Evolutionary conservation across 2,329 filamentous ascomycete species (phyloP), one percentile per base, ranked within the genome.

Genomic region (Colletotrichum limetticola): DNA sequence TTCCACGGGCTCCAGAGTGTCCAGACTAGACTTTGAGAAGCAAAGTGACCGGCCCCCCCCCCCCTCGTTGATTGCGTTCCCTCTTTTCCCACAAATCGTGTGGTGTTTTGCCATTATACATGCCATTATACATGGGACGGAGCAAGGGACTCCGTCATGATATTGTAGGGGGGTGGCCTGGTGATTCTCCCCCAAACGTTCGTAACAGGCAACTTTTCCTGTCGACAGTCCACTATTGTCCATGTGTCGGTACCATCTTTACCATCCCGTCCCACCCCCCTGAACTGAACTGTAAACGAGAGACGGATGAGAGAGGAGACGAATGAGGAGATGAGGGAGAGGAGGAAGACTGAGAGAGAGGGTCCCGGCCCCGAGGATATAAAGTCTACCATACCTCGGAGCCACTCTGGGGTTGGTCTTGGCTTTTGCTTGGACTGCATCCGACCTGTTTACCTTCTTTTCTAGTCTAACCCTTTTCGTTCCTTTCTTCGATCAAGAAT

Each of bases 361-460:
- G 24, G 42, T 42, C 19, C 35, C 6, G 46, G n/a, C 63, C 49
- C 37, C 19, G 59, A 55, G 53, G 52, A 46, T 70, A 72, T 72
- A 72, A 72, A 72, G 32, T 26, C 56, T 5, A 22, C 46, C 24
- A 28, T 28, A 60, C 56, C 55, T 70, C 60, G 58, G 22, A 22
- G 28, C 46, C 37, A 53, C 32, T 37, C 46, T 57, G 14, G 35
- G 32, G 22, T 19, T 22, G 57, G 37, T 16, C 57, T 72, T 63
- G 67, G 63, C 62, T 59, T 59, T 32, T 12, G 46, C 57, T 19
- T 56, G 46, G 62, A 72, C 37, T 62, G 57, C 60, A 72, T 72
- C 66, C 56, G 70, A 72, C 66, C 66, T 63, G 49, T 58, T 57
- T 42, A 72, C 60, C 60, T 61, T 72, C 70, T 70, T 72, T 60